These are phyloP conservation scores for Colletotrichum lindemuthianum DNA, from an alignment of 2,329 filamentous ascomycete genomes.

Conservation along the genomic window DNA sequence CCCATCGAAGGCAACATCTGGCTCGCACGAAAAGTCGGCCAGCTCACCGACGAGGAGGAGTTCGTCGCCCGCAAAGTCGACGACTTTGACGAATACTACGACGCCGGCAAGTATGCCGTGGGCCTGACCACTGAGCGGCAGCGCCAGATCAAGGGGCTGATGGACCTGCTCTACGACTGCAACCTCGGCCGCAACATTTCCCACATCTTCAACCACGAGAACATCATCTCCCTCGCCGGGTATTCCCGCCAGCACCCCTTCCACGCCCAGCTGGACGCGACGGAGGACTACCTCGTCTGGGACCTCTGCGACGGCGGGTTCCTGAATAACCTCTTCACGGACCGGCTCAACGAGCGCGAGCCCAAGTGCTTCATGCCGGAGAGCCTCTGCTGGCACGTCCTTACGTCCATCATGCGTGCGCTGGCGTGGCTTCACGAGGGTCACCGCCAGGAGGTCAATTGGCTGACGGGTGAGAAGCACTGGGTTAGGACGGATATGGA, in stretches of 20 bases:
- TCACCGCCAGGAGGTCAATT: slow-evolving; percentile 40
- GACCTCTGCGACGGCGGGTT: slow-evolving; percentile 64
- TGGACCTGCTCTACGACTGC: slow-evolving; percentile 41
- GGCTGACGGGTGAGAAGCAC: slow-evolving; percentile 2
- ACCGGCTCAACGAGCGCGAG: slow-evolving; percentile 38
- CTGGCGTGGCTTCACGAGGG: slow-evolving; percentile 65
- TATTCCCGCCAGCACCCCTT: slow-evolving; percentile 42
- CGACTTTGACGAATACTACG: slow-evolving; percentile 34
- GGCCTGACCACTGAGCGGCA: slow-evolving; percentile 36
- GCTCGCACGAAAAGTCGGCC: slow-evolving; percentile 45
- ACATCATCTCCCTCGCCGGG: slow-evolving; percentile 57
- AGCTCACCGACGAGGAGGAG: slow-evolving; percentile 41
- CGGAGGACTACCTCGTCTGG: slow-evolving; percentile 54
- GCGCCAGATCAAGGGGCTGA: slow-evolving; percentile 39
- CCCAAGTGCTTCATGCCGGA: slow-evolving; percentile 56
- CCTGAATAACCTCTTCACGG: slow-evolving; percentile 53
- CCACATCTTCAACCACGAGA: slow-evolving; percentile 59
- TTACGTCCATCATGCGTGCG: slow-evolving; percentile 57
- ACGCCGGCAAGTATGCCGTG: slow-evolving; percentile 12
- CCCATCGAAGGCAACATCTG: slow-evolving; percentile 42
- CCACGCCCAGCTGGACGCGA: slow-evolving; percentile 34
- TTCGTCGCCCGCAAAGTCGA: slow-evolving; percentile 46
- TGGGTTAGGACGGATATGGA: slow-evolving; percentile 47
- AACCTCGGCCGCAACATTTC: slow-evolving; percentile 44
- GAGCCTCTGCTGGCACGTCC: slow-evolving; percentile 65